Base-by-base conservation (phyloP, 139 green algal species). In the Nannochloris sp. region DNA sequence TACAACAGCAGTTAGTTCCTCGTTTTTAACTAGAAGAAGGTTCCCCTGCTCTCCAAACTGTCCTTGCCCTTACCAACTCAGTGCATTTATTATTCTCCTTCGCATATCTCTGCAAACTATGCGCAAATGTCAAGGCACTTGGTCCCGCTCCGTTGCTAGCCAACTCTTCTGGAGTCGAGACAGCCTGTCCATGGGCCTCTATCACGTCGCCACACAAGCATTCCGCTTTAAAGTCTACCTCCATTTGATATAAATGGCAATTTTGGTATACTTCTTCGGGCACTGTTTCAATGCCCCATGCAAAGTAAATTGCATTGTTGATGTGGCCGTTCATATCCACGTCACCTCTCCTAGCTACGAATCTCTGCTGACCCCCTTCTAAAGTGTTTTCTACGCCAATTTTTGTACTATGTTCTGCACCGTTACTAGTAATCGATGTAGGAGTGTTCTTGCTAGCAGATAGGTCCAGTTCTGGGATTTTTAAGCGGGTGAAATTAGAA, bases 241-340 rank as follows among this genome's bases (percentile, higher is more conserved):
- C 89, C 4, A 95, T 60, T 83, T 93, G 76, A 30, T 71, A 69
- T 13, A 96, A 65, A 24, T 74, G 57, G 53, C 80, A 77, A n/a
- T 67, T 60, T n/a, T 75, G 31, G 48, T 83, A 86, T 7, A 95
- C 67, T 14, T 88, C 75, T 3, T 75, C 36, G 0, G 90, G 89
- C 9, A 95, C 74, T 1, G 78, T 80, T 75, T 98, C 93, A 60
- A 98, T 67, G 3, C 83, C 78, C 93, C 92, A 97, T 0, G 71
- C 80, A 34, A 97, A 71, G 76, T 97, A 99, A 1, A 87, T 87
- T 0, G 96, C 90, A 66, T 99, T 98, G 84, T 99, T 99, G 42
- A 99, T 90, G 81, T 98, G 93, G 4, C 85, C 85, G 54, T 99
- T 97, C 86, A 98, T 97, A 85, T 97, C 93, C 72, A 98, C 86